Percentiles rank a stretch among this genome's conserved stretches.
Evolutionary conservation across 176 grass and related monocot species (phyloP).

Genomic region (Carex pumila): DNA sequence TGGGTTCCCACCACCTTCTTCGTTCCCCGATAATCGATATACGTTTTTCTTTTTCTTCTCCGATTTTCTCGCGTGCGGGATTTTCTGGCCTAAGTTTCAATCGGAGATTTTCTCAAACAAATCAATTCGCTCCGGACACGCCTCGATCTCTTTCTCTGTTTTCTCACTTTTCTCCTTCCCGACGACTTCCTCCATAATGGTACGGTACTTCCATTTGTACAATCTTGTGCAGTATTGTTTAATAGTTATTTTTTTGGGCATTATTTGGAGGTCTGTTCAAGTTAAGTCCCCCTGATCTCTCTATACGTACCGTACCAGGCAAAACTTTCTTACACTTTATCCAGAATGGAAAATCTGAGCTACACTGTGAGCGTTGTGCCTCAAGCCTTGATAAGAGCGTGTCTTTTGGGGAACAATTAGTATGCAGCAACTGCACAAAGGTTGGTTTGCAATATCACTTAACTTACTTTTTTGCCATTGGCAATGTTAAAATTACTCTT

Average conservation of each 20-base stretch:
- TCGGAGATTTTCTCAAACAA: too few species aligned
- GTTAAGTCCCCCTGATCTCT: not conserved
- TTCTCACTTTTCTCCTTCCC: too few species aligned
- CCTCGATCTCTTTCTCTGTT: too few species aligned
- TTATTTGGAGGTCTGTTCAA: not conserved
- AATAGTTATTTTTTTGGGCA: not conserved
- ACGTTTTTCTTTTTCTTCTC: too few species aligned
- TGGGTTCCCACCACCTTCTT: too few species aligned
- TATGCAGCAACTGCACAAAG: slow-evolving; percentile 53
- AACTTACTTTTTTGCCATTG: not conserved
- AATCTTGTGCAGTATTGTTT: not conserved
- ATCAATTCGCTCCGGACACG: too few species aligned
- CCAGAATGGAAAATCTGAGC: slow-evolving; percentile 41
- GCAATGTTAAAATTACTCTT: not conserved
- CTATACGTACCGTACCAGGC: not conserved
- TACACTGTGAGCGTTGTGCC: slow-evolving; percentile 69
- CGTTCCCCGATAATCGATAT: too few species aligned
- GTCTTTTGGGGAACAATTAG: slow-evolving; percentile 44
- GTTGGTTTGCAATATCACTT: slow-evolving; percentile 27
- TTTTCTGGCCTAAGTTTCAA: too few species aligned
- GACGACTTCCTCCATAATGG: too few species aligned
- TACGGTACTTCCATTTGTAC: not conserved
- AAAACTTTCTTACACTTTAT: slow-evolving; percentile 22
- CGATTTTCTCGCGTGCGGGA: too few species aligned
- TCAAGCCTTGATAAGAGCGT: slow-evolving; percentile 54